Percentiles rank a stretch among this genome's conserved stretches.
These are phyloP conservation scores for Eutypella sp. DNA, from an alignment of 2,329 filamentous ascomycete species.

Conservation along the genomic window DNA sequence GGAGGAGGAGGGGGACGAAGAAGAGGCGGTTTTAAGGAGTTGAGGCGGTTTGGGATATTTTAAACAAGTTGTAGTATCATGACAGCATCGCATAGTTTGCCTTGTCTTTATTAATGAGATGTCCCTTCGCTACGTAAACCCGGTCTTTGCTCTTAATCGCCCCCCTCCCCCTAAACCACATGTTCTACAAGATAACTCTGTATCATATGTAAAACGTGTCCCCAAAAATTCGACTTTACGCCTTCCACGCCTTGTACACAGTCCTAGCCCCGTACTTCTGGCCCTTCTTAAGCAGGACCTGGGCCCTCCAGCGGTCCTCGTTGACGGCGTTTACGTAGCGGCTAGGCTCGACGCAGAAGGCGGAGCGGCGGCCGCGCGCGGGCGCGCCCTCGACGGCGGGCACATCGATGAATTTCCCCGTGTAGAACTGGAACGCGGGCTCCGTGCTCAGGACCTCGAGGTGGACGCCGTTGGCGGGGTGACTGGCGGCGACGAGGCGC, in stretches of 20 bases:
- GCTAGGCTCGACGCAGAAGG: constrained; percentile 89
- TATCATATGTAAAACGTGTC: too few species aligned
- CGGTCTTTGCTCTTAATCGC: too few species aligned
- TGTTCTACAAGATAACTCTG: too few species aligned
- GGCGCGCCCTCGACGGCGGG: constrained; percentile 59
- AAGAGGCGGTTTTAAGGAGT: constrained; percentile 12
- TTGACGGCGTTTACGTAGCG: constrained; percentile 88
- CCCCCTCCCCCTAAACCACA: too few species aligned
- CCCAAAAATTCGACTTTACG: too few species aligned
- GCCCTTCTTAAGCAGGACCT: constrained; percentile 79
- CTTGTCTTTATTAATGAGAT: too few species aligned
- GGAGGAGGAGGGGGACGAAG: constrained; percentile 10
- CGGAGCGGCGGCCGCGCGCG: constrained; percentile 62
- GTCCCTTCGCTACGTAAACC: too few species aligned
- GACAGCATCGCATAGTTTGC: too few species aligned
- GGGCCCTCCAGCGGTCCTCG: constrained; percentile 70
- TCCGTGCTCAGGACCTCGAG: constrained; percentile 88
- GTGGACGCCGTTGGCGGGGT: constrained; percentile 70
- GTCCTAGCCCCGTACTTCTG: constrained; percentile 75
- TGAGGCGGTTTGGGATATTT: constrained; percentile 2
- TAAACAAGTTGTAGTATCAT: too few species aligned
- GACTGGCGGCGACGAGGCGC: constrained; percentile 65
- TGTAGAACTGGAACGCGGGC: constrained; percentile 96
- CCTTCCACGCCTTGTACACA: constrained; percentile 82
- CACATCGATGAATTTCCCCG: constrained; percentile 78